phyloP scores from a whole-genome alignment of 1,139 yeast species.

The Pichia norvegensis region DNA sequence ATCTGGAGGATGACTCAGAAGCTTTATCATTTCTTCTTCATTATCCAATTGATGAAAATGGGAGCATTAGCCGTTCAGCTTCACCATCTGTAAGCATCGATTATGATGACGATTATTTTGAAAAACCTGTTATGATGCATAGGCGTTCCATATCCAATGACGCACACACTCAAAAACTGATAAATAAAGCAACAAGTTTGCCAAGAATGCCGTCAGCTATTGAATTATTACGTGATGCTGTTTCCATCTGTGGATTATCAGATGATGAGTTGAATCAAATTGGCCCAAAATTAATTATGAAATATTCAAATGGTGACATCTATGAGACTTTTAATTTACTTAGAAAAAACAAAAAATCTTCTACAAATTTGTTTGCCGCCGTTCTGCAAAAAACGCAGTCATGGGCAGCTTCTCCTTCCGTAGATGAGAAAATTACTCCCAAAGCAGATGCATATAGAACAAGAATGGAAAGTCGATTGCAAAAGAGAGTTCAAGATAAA shows the following conservation, averaged over 20 bases:
- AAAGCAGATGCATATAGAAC: slow-evolving; percentile 25
- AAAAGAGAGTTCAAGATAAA: slow-evolving; percentile 24
- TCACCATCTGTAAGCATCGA: slow-evolving; percentile 2
- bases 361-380: slow-evolving; percentile 14
- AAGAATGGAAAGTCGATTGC: slow-evolving; percentile 25
- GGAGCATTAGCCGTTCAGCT: background rate
- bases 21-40: slow-evolving; percentile 50
- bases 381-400: slow-evolving; percentile 13
- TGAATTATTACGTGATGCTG: slow-evolving; percentile 12
- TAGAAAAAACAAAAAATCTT: slow-evolving; percentile 1
- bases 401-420: slow-evolving; percentile 6
- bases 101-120: background rate
- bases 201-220: slow-evolving; percentile 10
- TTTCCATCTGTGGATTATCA: slow-evolving; percentile 12
- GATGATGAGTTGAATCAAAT: slow-evolving; percentile 9
- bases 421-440: background rate
- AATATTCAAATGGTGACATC: slow-evolving; percentile 13
- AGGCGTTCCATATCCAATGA: slow-evolving; percentile 2
- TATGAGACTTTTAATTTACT: slow-evolving; percentile 1
- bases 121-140: slow-evolving; percentile 4
- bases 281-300: slow-evolving; percentile 11
- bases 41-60: slow-evolving; percentile 36
- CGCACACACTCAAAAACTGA: background rate
- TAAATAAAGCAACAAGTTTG: background rate
- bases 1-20: slow-evolving; percentile 47